Evolutionary conservation across 345 rosid genomes (phyloP), one percentile per base, ranked within the genome.

Genomic region (Populus pruinosa): DNA sequence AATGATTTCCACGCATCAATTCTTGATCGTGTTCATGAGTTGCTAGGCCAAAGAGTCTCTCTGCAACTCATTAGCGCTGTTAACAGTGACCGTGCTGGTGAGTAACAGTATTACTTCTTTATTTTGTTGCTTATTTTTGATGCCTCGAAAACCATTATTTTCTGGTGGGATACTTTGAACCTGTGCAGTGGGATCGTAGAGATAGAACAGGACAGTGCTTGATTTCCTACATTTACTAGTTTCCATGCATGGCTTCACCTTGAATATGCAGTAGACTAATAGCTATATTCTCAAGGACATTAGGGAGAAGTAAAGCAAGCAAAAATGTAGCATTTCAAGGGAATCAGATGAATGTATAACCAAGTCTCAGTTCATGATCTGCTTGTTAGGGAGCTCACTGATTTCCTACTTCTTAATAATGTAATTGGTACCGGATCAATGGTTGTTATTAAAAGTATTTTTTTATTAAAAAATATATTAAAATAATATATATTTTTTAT

Each of bases 51-150:
- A 69, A 65, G 83, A 65, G 90, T 95, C 63, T 87, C 91, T 63
- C 85, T 95, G 73, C 97, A 88, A 38, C 98, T 95, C 66, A 81
- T 95, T 16, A 90, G 98, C 85, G 80, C 98, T 41, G 88, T 79
- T 68, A 59, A 81, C 29, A 72, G 80, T 9, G 91, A 90, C 23
- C 79, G 88, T 9, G 83, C 88, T 11, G 88, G 89, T 86, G 8
- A 62, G 67, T 63, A 14, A 64, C 29, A 14, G 14, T 6, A 5
- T 36, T 76, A 29, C 29, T 80, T 59, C 53, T 78, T 7, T 44
- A 5, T 76, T 39, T 38, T 18, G 3, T 38, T 67, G 59, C 49
- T 53, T 50, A 12, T 27, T 20, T 56, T 9, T 16, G 5, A 17
- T 7, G 23, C 61, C 61, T 55, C 21, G 55, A 49, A 49, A 16